phyloP scores from a whole-genome alignment of 805 yeast genomes.

The Tetrapisispora phaffii region DNA sequence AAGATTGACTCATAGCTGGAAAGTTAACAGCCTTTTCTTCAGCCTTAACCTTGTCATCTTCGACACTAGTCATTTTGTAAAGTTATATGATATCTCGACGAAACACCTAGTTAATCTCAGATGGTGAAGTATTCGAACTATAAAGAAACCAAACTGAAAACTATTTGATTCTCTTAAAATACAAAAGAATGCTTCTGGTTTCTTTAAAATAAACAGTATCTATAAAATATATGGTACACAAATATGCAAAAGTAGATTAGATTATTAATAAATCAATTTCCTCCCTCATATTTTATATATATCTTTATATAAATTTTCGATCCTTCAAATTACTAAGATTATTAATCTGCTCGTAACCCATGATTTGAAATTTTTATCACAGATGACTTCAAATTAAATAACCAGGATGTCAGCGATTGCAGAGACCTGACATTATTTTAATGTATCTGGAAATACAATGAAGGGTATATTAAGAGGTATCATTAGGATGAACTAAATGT shows the following conservation, averaged over 20 bases:
- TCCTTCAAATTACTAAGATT: no score
- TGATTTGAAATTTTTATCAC: no score
- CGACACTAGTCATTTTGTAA: constrained; percentile 6
- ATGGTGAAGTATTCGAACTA: not conserved
- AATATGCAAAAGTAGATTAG: not conserved
- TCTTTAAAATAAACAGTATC: not conserved
- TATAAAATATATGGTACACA: not conserved
- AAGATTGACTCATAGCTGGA: constrained; percentile 20
- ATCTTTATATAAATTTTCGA: no score
- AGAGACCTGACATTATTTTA: not conserved
- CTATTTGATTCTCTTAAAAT: not conserved
- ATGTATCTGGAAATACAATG: no score
- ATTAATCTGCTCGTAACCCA: no score
- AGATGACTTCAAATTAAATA: no score
- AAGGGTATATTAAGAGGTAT: no score
- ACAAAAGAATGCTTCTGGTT: not conserved
- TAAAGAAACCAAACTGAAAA: not conserved
- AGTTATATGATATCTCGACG: not conserved
- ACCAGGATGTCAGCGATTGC: not conserved
- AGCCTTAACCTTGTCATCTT: constrained; percentile 18
- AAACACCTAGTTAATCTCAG: not conserved
- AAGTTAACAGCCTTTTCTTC: constrained; percentile 18
- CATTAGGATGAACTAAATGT: no score
- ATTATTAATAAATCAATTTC: no score
- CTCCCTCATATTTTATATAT: no score